Conservation (phyloP, 257 asterid genomes). For the Petrea volubilis region DNA sequence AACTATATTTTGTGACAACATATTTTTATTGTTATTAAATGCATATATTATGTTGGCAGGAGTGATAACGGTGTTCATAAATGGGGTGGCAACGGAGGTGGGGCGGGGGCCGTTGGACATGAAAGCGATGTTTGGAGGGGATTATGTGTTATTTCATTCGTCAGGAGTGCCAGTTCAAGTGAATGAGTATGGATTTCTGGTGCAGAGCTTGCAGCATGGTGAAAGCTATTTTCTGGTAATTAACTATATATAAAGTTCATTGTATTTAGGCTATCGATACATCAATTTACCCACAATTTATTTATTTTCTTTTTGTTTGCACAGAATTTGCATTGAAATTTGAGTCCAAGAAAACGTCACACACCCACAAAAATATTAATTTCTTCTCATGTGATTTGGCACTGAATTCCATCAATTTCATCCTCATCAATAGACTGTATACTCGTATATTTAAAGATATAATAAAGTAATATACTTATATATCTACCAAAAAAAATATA, state of each 20-base stretch:
- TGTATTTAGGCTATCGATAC: background rate
- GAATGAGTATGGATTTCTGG: conserved; percentile 57
- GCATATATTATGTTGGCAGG: conserved; percentile 28
- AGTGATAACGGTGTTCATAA: conserved; percentile 60
- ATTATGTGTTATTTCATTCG: conserved; percentile 54
- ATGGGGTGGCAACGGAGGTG: conserved; percentile 73
- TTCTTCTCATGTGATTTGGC: conserved; percentile 26
- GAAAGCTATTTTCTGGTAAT: conserved; percentile 82
- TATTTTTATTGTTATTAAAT: background rate
- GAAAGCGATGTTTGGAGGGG: conserved; percentile 57
- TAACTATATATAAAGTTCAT: background rate
- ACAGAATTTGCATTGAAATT: background rate
- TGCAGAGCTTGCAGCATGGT: conserved; percentile 69
- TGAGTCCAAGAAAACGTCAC: conserved; percentile 18
- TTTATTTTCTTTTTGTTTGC: background rate
- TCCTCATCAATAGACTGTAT: conserved; percentile 10
- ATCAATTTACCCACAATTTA: background rate
- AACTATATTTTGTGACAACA: too few relatives aligned
- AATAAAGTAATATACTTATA: too few relatives aligned
- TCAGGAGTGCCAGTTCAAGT: conserved; percentile 61
- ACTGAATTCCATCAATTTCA: conserved; percentile 27
- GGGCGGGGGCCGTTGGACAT: conserved; percentile 58
- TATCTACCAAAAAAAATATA: too few relatives aligned
- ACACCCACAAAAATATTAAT: background rate
- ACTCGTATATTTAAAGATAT: background rate